Base-by-base conservation (phyloP, 768 basidiomycete genomes). In the Aureoboletus auriporus region DNA sequence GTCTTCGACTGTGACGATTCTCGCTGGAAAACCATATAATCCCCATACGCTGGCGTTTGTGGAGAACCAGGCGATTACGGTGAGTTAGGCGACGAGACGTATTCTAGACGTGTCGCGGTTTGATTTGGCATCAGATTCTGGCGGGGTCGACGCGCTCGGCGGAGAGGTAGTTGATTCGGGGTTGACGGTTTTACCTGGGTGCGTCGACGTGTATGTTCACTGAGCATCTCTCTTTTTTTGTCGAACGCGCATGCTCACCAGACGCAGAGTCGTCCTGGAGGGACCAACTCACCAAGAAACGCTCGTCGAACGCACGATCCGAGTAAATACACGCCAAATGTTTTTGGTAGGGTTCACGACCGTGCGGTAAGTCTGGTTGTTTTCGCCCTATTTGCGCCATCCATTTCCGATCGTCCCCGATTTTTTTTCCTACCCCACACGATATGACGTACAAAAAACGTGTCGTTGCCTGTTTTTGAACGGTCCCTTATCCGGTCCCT, bases 341-440 rank as follows among this genome's bases (percentile, higher is more conserved):
- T 64, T 83, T 12, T 67, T 80, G 69, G 79, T 81, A 4, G 83
- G 83, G 2, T 86, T 75, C 59, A 84, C 84, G 0, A 71, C 79
- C 8, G 81, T 83, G 12, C 69, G 80, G 83, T 82, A 23, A 16
- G 63, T 62, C 23, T 23, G 4, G 20, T 2, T 23, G 20, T 23
- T 23, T 23, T 23, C 20, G 20, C 20, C 20, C 20, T 23, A 23
- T 23, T 23, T 23, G 20, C 20, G 20, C 20, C 20, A 23, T 23
- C 20, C 20, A 23, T 23, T 23, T 23, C 20, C 20, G 20, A 23
- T 4, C 20, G 20, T 23, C 20, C 20, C 20, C 20, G 20, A 23
- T 23, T 23, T 23, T 23, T 17, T 27, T 11, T 30, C 43, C 6
- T 14, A 49, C 17, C 26, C 35, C 33, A 23, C 27, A 48, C 8